Evolutionary conservation across 2,329 filamentous ascomycete species (phyloP), one percentile per base, ranked within the genome.

Genomic region (Talaromyces sp.): DNA sequence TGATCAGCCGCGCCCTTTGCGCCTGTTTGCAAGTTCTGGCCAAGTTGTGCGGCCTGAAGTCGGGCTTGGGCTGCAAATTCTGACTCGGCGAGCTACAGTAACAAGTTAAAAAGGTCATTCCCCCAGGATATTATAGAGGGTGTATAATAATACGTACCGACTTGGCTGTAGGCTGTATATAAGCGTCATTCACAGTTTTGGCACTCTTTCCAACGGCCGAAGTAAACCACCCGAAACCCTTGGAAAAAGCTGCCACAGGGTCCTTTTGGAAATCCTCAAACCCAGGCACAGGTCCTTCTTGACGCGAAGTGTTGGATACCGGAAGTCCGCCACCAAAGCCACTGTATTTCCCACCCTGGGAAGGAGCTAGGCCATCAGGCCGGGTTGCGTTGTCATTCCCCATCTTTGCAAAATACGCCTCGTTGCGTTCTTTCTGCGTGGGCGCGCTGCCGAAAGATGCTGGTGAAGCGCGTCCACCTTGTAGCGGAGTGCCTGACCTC

Each of bases 201-300:
- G 93, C 95, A 66, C 91, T 90, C 82, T 95, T 96, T 30, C 87
- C 88, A 50, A 98, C 92, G 12, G 91, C 92, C 36, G 87, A 89
- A 18, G 92, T 86, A 71, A 98, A 92, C 92, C 95, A 98, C 8
- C 94, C 94, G 70, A 98, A 96, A 0, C 94, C 91, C 77, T 96
- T 97, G 31, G 88, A 92, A 68, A 99, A 77, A 16, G 94, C 92
- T 1, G 86, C 93, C 65, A 98, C 82, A 0, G 95, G 93, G 73
- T 99, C 95, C 72, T 88, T 90, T 76, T 96, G 92, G 72, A 98
- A 86, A 60, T 98, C 94, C 60, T 95, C 89, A n/a, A 95, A 79
- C 12, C 87, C 87, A 0, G 90, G 90, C 30, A 90, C 78, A n/a
- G 33, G 16, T 23, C 59, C 76, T 12, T 78, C 78, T 59, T 70